Conservation (phyloP, 2,329 filamentous ascomycete genomes). For the Zelopaecilomyces penicillatus region DNA sequence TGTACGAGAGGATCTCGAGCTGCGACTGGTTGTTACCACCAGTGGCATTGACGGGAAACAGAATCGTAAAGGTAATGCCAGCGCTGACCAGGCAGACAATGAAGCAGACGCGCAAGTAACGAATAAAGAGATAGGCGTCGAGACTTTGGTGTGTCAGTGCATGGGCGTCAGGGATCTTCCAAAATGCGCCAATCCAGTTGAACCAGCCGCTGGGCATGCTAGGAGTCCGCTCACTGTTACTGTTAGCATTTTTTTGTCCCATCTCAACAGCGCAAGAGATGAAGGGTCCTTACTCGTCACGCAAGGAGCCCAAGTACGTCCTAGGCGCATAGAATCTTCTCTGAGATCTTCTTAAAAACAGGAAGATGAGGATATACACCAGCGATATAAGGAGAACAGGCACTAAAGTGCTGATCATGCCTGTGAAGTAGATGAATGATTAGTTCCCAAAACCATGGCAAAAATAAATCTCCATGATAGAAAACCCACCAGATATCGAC, state of each 20-base stretch:
- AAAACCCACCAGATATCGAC: constrained; percentile 27
- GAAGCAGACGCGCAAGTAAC: constrained; percentile 70
- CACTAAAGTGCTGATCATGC: constrained; percentile 42
- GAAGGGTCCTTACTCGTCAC: constrained; percentile 35
- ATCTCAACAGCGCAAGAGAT: not conserved
- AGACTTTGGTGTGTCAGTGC: constrained; percentile 80
- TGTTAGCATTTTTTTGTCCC: not conserved
- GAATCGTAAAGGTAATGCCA: constrained; percentile 74
- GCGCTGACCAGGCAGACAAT: constrained; percentile 75
- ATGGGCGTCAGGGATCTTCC: constrained; percentile 62
- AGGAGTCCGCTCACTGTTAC: constrained; percentile 45
- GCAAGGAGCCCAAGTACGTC: constrained; percentile 40
- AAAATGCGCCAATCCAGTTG: constrained; percentile 55
- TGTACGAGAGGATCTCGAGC: constrained; percentile 42
- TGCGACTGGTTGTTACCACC: constrained; percentile 58
- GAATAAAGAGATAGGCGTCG: constrained; percentile 81
- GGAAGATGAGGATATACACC: constrained; percentile 43
- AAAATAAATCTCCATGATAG: not conserved
- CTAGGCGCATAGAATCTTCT: constrained; percentile 49
- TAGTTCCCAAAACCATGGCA: not conserved
- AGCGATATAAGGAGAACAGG: constrained; percentile 42
- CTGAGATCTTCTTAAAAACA: constrained; percentile 38
- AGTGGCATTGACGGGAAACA: constrained; percentile 77
- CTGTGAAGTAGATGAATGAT: constrained; percentile 13
- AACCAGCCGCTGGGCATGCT: constrained; percentile 48